Conservation (phyloP, 2,329 filamentous ascomycete genomes). For the Albophoma yamanashiensis region DNA sequence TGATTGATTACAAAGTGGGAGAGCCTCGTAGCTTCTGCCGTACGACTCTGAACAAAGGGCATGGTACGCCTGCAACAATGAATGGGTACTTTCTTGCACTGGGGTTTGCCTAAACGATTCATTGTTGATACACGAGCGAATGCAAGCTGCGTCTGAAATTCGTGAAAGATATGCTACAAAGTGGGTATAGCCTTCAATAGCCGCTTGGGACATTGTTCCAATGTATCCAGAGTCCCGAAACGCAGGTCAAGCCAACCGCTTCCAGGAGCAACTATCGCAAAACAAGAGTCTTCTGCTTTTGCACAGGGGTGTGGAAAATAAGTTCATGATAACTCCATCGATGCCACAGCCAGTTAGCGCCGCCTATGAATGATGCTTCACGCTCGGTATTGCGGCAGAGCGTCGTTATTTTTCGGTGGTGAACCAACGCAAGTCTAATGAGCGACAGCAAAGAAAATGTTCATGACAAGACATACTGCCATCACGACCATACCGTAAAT, state of each 20-base stretch:
- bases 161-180: not conserved
- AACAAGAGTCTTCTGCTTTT: not conserved
- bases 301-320: not conserved
- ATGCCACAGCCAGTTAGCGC: not conserved
- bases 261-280: not conserved
- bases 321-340: not conserved
- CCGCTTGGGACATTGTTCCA: not conserved
- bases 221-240: not conserved
- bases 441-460: constrained; percentile 64
- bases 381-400: constrained; percentile 1
- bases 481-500: constrained; percentile 83
- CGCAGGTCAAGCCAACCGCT: not conserved
- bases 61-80: not conserved
- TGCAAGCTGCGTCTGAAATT: not conserved
- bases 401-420: not conserved
- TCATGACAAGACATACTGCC: constrained; percentile 76
- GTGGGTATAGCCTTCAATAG: not conserved
- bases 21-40: not conserved
- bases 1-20: not conserved
- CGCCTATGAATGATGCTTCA: not conserved
- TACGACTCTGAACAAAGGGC: not conserved
- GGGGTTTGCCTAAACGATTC: not conserved
- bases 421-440: constrained; percentile 32
- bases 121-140: too few relatives aligned
- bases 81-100: not conserved